A percentile compares a stretch with the other conserved stretches of the same genome.
Evolutionary conservation across 2,329 filamentous ascomycete species (phyloP).

Genomic region (Fusarium sp.): DNA sequence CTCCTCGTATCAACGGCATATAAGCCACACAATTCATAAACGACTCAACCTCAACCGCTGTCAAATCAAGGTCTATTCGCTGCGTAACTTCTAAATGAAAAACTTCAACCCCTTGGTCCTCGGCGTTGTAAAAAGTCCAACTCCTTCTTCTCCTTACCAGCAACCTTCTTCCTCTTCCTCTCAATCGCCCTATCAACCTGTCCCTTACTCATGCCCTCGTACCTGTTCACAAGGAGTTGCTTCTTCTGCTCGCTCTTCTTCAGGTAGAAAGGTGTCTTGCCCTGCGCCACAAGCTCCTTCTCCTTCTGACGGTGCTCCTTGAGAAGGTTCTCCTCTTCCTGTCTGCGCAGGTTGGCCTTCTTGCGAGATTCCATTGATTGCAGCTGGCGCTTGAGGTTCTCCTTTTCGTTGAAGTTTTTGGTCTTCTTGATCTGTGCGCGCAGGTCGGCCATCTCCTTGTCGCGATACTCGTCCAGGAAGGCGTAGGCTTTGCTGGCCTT

Average conservation of each 20-base stretch:
- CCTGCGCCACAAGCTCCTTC: slow-evolving; percentile 85
- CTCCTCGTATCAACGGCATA: background rate
- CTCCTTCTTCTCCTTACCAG: slow-evolving; percentile 84
- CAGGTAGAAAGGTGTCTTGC: slow-evolving; percentile 92
- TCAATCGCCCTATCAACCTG: slow-evolving; percentile 88
- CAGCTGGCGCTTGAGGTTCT: slow-evolving; percentile 77
- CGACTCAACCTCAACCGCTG: background rate
- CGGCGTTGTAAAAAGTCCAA: slow-evolving; percentile 60
- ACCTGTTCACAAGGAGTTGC: slow-evolving; percentile 81
- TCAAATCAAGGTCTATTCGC: background rate
- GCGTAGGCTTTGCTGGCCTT: slow-evolving; percentile 79
- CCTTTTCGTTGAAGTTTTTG: slow-evolving; percentile 75
- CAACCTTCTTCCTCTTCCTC: slow-evolving; percentile 88
- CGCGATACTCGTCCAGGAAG: slow-evolving; percentile 89
- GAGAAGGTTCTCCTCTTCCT: slow-evolving; percentile 76
- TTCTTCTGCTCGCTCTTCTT: slow-evolving; percentile 95
- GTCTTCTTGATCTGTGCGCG: slow-evolving; percentile 71
- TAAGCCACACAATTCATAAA: background rate
- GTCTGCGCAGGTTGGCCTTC: slow-evolving; percentile 76
- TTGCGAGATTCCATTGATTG: slow-evolving; percentile 82
- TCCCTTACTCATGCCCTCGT: slow-evolving; percentile 84
- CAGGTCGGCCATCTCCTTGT: slow-evolving; percentile 83
- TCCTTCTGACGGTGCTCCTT: slow-evolving; percentile 83
- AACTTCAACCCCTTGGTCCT: background rate
- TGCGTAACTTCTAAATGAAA: background rate